Evolutionary conservation across 768 basidiomycete species (phyloP), one percentile per base, ranked within the genome.

Genomic region (Trametes maxima): DNA sequence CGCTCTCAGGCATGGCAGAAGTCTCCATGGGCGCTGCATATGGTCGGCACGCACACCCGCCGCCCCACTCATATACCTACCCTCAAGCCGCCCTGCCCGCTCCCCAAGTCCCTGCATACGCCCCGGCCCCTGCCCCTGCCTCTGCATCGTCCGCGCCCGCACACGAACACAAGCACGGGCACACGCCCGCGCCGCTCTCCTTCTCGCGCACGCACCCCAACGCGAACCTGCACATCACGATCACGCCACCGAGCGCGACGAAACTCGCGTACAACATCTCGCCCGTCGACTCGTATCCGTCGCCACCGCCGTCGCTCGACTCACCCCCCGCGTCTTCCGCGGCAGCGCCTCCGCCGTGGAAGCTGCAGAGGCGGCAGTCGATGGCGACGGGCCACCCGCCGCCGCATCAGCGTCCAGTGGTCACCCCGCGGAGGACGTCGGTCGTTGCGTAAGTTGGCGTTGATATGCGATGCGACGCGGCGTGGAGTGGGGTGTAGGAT

Each of bases 241-340:
- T 76, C 45, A 62, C 62, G 7, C 60, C 68, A 4, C 54, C 69
- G 47, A 54, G 56, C 57, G 54, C 65, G 24, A 44, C 60, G 49
- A 59, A 64, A 36, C 37, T 60, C 35, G 36, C 57, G 21, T 42
- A 52, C 52, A 50, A 24, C 13, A 39, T 57, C 5, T 69, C 72
- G 22, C 73, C 72, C 5, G 58, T 68, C 13, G 69, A 72, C 33
- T 74, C 74, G 36, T 78, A 78, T 50, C 77, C 77, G 8, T 77
- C 76, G 1, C 77, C 77, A 1, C 77, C 77, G 28, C 68, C 73
- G n/a, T 78, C 77, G 48, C 62, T 75, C 51, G 77, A 78, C 69
- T 75, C 74, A 28, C 75, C 76, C 22, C 75, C 76, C 10, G 60
- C 66, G 33, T 69, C 60, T 40, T 58, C 54, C 22, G 44, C 40